phyloP scores from a whole-genome alignment of 1,139 yeast genomes.

The Hyphopichia pseudoburtonii region DNA sequence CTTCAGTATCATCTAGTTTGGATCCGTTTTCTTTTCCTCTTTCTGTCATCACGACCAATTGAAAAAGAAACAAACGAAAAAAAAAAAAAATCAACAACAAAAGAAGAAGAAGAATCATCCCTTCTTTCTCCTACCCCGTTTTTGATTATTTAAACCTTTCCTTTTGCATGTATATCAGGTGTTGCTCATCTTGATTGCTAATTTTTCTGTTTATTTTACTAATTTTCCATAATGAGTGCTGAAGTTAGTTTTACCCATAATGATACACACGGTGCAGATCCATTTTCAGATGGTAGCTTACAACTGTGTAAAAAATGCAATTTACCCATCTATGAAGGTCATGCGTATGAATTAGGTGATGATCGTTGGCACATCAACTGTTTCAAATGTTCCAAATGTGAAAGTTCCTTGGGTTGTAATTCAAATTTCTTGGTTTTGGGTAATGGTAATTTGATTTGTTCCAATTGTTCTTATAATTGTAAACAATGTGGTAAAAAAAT shows the following conservation, averaged over 20 bases:
- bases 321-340: constrained; percentile 63
- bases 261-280: no score
- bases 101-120: no score
- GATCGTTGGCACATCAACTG: constrained; percentile 96
- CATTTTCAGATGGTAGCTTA: constrained; percentile 12
- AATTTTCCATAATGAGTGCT: neutral
- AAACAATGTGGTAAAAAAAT: constrained; percentile 86
- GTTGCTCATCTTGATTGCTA: no score
- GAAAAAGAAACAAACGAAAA: no score
- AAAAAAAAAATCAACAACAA: no score
- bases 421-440: constrained; percentile 89
- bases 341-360: constrained; percentile 82
- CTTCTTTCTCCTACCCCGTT: no score
- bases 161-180: no score
- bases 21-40: no score
- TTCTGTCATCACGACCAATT: no score
- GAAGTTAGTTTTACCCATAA: constrained; percentile 2
- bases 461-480: constrained; percentile 88
- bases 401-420: constrained; percentile 74
- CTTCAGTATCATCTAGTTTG: no score
- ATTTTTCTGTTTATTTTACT: no score
- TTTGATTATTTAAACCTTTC: no score
- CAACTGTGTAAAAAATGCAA: constrained; percentile 46
- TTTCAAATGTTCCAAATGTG: constrained; percentile 86
- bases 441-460: constrained; percentile 87